These are phyloP conservation scores for Puya raimondii DNA, from an alignment of 176 grass and related monocot species.

Conservation along the genomic window DNA sequence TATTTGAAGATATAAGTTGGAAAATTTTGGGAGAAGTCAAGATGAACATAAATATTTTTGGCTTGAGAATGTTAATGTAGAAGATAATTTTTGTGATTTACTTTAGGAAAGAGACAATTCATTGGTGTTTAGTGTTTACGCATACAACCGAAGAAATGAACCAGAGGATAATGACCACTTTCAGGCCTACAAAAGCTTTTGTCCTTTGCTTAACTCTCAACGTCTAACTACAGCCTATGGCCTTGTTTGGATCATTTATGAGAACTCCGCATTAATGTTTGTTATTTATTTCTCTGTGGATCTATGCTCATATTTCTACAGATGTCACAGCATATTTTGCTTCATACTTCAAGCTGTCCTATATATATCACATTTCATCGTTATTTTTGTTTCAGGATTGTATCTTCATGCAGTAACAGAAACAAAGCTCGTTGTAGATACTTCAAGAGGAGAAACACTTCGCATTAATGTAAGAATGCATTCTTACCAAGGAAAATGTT, in stretches of 20 bases:
- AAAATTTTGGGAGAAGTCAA: too few relatives aligned
- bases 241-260: neutral
- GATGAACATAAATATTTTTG: too few relatives aligned
- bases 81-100: neutral
- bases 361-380: neutral
- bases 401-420: conserved; percentile 91
- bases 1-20: too few relatives aligned
- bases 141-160: too few relatives aligned
- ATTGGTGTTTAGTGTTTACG: too few relatives aligned
- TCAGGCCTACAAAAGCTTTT: too few relatives aligned
- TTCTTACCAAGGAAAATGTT: neutral
- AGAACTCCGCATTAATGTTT: neutral
- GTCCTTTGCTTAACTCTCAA: neutral
- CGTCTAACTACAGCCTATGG: neutral
- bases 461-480: conserved; percentile 75
- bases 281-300: neutral
- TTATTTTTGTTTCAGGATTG: conserved; percentile 45
- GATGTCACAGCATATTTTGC: neutral
- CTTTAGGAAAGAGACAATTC: too few relatives aligned
- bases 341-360: neutral
- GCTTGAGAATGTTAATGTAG: too few relatives aligned
- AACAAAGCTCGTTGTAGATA: conserved; percentile 87
- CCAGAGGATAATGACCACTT: too few relatives aligned
- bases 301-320: neutral
- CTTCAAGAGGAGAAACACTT: conserved; percentile 74